phyloP scores from a whole-genome alignment of 805 yeast genomes.

The Zygotorulaspora danielsina region DNA sequence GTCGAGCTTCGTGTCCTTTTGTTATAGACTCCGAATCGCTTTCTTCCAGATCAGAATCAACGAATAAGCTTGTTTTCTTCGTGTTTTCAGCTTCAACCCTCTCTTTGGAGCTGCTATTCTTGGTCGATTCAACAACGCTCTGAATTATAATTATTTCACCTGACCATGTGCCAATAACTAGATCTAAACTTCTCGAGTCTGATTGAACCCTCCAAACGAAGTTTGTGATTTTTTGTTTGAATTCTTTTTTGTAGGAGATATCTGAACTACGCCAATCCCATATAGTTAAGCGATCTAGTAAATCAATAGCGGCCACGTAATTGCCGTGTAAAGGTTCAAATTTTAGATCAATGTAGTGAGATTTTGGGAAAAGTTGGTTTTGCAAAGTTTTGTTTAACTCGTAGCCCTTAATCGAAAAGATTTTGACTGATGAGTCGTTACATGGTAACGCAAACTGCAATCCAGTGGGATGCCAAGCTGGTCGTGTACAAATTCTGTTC shows the following conservation, averaged over 20 bases:
- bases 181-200: conserved; percentile 22
- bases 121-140: conserved; percentile 22
- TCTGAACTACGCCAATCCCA: conserved; percentile 48
- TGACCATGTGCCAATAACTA: conserved; percentile 37
- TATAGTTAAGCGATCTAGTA: conserved; percentile 48
- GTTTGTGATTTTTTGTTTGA: conserved; percentile 30
- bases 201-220: conserved; percentile 36
- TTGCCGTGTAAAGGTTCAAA: conserved; percentile 58
- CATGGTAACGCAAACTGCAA: conserved; percentile 65
- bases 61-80: conserved; percentile 26
- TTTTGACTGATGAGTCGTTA: conserved; percentile 43
- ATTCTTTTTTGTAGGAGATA: conserved; percentile 33
- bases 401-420: conserved; percentile 36
- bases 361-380: conserved; percentile 9
- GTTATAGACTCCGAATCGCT: conserved; percentile 5
- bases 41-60: conserved; percentile 35
- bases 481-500: conserved; percentile 47
- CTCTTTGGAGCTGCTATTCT: conserved; percentile 2
- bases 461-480: conserved; percentile 71
- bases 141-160: conserved; percentile 40
- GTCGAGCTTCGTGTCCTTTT: conserved; percentile 21
- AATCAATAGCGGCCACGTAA: conserved; percentile 54
- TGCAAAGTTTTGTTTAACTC: conserved; percentile 25
- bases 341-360: conserved; percentile 45
- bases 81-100: conserved; percentile 6